Evolutionary conservation across 2,329 filamentous ascomycete genomes (phyloP), one percentile per base, ranked within the genome.

Genomic region (Saccharata proteae): DNA sequence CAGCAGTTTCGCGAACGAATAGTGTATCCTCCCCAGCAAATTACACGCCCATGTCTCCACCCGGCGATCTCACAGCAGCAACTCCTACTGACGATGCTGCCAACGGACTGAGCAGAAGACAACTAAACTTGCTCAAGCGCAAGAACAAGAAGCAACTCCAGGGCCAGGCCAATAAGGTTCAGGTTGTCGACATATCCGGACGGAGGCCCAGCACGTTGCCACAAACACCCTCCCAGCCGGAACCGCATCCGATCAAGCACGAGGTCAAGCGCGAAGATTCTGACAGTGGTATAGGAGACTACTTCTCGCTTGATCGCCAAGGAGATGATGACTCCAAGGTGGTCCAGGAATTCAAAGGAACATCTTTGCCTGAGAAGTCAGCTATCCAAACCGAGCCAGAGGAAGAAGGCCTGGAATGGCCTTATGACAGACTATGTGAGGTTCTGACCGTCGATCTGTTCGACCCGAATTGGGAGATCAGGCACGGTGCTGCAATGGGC

Each of bases 401-500:
- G 42, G 69, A 81, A 36, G 73, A 88, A 45, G 84, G 85, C 3
- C 66, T 71, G 3, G 83, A 92, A 50, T 98, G 90, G 90, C 90
- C 90, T 0, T 94, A 83, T 47, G 86, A 94, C 47, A 76, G 84
- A 32, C 72, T 98, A 20, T 94, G 85, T 53, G 90, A 96, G 39
- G 90, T 94, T 46, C 70, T 98, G 36, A 88, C 83, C 47, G 69
- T 96, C 19, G 90, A 98, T 50, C 67, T 98, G 1, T 96, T 98
- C 45, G 88, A 98, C 49, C 66, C 80, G 3, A 77, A 80, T 28
- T 98, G 90, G 92, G 90, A 98, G 55, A 85, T 86, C 6, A 79
- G 90, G 11, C 90, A 98, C 53, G 90, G 90, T 46, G 90, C 92
- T 34, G 86, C 90, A 10, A 90, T 98, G 78, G 90, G 84, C 8